A percentile compares a stretch with the other conserved stretches of the same genome.
phyloP scores from a whole-genome alignment of 2,329 filamentous ascomycete genomes.

The Ceratocystis variospora region DNA sequence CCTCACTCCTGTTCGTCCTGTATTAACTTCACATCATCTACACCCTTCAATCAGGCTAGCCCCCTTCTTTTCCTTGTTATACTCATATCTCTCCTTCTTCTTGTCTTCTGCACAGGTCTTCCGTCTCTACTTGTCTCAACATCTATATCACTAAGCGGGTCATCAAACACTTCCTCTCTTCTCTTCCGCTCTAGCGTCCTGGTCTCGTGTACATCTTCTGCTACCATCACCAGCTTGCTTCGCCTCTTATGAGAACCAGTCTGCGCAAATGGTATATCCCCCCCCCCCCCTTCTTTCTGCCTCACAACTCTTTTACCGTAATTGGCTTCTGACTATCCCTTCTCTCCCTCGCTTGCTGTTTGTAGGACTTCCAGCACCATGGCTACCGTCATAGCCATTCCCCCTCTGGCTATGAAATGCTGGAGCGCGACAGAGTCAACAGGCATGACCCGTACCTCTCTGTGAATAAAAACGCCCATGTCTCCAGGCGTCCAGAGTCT shows the following conservation, averaged over 20 bases:
- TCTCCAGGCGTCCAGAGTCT: constrained; percentile 44
- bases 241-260: constrained; percentile 15
- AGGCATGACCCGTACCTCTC: constrained; percentile 47
- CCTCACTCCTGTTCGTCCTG: not conserved
- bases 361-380: constrained; percentile 16
- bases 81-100: too few relatives aligned
- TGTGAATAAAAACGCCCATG: constrained; percentile 35
- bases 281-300: not conserved
- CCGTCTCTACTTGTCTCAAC: too few relatives aligned
- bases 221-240: not conserved
- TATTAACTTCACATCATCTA: not conserved
- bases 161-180: not conserved
- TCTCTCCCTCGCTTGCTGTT: not conserved
- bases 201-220: not conserved
- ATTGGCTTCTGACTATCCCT: not conserved
- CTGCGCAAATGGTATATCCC: constrained; percentile 7
- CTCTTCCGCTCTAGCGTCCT: not conserved
- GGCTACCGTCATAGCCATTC: constrained; percentile 8
- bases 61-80: too few relatives aligned
- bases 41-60: not conserved
- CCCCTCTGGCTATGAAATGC: constrained; percentile 31
- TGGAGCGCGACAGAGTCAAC: constrained; percentile 32
- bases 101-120: too few relatives aligned
- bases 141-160: too few relatives aligned
- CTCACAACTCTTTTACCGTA: not conserved